Base-by-base conservation (phyloP, 495 filamentous ascomycete species). In the Neurospora pannonica region DNA sequence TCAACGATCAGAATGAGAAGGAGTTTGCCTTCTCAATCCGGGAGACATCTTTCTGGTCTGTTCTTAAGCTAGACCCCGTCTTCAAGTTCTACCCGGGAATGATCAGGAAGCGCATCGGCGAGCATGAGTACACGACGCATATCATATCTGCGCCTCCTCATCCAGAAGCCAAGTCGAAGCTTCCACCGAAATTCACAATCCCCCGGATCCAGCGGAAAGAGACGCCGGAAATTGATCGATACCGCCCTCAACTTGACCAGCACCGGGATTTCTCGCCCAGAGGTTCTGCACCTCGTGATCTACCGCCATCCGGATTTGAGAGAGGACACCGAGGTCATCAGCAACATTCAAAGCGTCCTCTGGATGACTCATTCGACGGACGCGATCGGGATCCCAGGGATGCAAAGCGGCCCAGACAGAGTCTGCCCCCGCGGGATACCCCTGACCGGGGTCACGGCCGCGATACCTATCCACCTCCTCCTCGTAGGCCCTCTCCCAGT, bases 61-160 rank as follows among this genome's bases (percentile, higher is more conserved):
- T 74, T 24, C 72, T 86, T 46, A 79, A 85, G 54, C 70, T 84
- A 40, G 87, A 89, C 75, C 88, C 88, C 1, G 76, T 79, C 3
- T 89, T 89, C 75, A 77, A 76, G 15, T 73, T 77, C 9, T 79
- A 81, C 37, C 70, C 70, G 6, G 77, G 80, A 8, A 82, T 84
- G 79, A 72, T 76, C 7, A 73, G 40, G n/a, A 73, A 76, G 0
- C 72, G 75, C 2, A 82, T 84, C 19, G 69, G 77, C 0, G 72
- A 77, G 1, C 74, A 78, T 54, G 75, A 78, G 9, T 82, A 81
- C 60, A 21, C 76, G 4, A 75, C 72, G 4, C 80, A 80, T 38
- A 70, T 76, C 0, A 75, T 70, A 2, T 71, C 75, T 3, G 24
- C 48, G n/a, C 80, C 76, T n/a, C 81, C 76, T 31, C 74, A 78